Conservation (phyloP, 352 stramenopile genomes). For the Phytophthora multivora region DNA sequence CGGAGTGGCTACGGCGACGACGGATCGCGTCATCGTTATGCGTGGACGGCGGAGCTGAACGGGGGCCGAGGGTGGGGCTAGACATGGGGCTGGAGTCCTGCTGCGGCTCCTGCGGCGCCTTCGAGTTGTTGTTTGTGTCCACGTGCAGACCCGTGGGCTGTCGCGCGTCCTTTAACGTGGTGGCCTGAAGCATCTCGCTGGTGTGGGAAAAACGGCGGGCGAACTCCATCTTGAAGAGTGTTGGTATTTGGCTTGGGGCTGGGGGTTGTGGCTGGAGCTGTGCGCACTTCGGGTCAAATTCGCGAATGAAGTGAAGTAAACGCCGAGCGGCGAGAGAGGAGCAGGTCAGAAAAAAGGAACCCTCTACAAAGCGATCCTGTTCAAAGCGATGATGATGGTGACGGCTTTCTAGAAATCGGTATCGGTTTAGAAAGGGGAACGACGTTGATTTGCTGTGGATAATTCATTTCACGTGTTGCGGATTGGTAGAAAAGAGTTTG, state of each 20-base stretch:
- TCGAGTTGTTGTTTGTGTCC: slow-evolving; percentile 51
- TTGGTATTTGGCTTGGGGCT: slow-evolving; percentile 12
- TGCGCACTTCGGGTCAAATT: slow-evolving; percentile 38
- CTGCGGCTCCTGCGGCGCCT: slow-evolving; percentile 25
- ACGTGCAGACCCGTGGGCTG: slow-evolving; percentile 42
- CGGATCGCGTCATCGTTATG: slow-evolving; percentile 44
- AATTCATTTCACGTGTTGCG: background rate
- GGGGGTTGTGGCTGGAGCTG: slow-evolving; percentile 9
- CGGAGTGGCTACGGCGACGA: slow-evolving; percentile 76
- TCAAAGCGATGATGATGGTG: background rate
- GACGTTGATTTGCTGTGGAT: slow-evolving; percentile 4
- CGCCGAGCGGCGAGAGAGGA: slow-evolving; percentile 5
- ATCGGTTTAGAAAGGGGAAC: slow-evolving; percentile 4
- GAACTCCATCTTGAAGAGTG: slow-evolving; percentile 40
- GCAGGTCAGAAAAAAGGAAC: slow-evolving; percentile 29
- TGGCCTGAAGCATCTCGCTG: slow-evolving; percentile 38
- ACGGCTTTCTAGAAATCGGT: slow-evolving; percentile 10
- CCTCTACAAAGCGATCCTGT: slow-evolving; percentile 16
- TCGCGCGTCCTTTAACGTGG: slow-evolving; percentile 27
- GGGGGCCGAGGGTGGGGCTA: slow-evolving; percentile 28
- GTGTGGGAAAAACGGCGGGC: slow-evolving; percentile 42
- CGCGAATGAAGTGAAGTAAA: slow-evolving; percentile 36
- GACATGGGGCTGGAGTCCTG: slow-evolving; percentile 17
- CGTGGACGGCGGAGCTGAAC: slow-evolving; percentile 39
- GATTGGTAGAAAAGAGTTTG: slow-evolving; percentile 24